Base-by-base conservation (phyloP, 1,284 basidiomycete genomes). In the Xerocomus nothofagi region DNA sequence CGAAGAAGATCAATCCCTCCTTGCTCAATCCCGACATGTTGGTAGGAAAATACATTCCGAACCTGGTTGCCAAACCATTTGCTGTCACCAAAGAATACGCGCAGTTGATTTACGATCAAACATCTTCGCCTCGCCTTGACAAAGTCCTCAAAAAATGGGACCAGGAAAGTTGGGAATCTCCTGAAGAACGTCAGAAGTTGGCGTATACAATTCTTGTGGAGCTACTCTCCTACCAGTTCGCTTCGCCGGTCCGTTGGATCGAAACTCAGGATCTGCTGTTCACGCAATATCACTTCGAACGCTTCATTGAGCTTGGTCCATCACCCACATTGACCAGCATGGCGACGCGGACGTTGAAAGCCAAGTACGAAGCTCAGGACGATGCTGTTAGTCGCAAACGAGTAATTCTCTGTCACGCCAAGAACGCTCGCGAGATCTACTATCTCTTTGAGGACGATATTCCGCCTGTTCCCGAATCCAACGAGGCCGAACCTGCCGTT, bases 181-280 rank as follows among this genome's bases (percentile, higher is more conserved):
- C 79, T 15, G 88, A 88, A 49, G 88, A 94, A 60, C 86, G 93
- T 45, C 93, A 98, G 73, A 88, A 88, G 63, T 81, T 99, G 38
- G 93, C 95, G 0, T 98, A 98, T 69, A 89, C 88, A 60, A 94
- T 98, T 61, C 84, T 99, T 53, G 93, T 98, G 59, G 96, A 98
- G 71, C 83, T 98, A 48, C 80, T 99, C 38, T 93, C 96, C 14
- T 98, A 98, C 69, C 96, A 99, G 69, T 95, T 95, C 61, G 91
- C 91, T 0, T 95, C 93, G 3, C 93, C 94, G 11, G 95, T 99
- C 23, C 87, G 94, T 49, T 98, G 96, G 96, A 99, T 99, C 65
- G 91, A 98, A 75, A 99, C 96, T 0, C 96, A 98, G 68, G 96
- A 99, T 64, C 82, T 92, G 39, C 80, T 99, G 53, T 99, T 99